A percentile compares a stretch with the other conserved stretches of the same genome.
Conservation (phyloP, 805 yeast species). For the Lipomyces kockii region DNA sequence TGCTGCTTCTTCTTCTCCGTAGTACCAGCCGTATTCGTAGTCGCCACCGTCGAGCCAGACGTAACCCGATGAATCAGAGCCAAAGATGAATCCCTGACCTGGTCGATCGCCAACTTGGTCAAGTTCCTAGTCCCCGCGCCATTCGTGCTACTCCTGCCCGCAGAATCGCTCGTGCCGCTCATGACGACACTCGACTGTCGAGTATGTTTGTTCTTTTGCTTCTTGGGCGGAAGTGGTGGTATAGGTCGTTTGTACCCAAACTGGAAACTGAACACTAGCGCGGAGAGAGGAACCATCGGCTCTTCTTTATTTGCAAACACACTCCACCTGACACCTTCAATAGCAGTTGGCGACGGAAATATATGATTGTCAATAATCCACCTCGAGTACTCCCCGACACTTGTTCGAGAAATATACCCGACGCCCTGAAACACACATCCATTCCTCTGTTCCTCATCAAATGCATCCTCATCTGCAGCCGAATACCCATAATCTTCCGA, state of each 20-base stretch:
- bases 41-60: conserved; percentile 25
- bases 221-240: conserved; percentile 13
- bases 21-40: conserved; percentile 4
- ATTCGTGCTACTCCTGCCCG: not conserved
- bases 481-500: conserved; percentile 15
- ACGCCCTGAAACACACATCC: conserved; percentile 35
- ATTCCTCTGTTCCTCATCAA: conserved; percentile 29
- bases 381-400: conserved; percentile 31
- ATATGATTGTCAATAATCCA: conserved; percentile 36
- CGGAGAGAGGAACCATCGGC: conserved; percentile 25
- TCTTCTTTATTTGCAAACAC: conserved; percentile 25
- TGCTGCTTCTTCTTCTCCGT: not conserved
- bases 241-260: conserved; percentile 25
- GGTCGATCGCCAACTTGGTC: conserved; percentile 9
- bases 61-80: conserved; percentile 26
- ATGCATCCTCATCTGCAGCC: conserved; percentile 15
- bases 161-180: not conserved
- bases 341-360: conserved; percentile 29
- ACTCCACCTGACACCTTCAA: conserved; percentile 34
- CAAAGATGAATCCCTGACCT: conserved; percentile 19
- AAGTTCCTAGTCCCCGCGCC: conserved; percentile 3
- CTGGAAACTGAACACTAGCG: conserved; percentile 27
- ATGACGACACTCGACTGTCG: not conserved
- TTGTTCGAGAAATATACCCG: conserved; percentile 32
- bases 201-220: conserved; percentile 10